Evolutionary conservation across 2,329 filamentous ascomycete species (phyloP), one percentile per base, ranked within the genome.

Genomic region (Fusarium sp.): DNA sequence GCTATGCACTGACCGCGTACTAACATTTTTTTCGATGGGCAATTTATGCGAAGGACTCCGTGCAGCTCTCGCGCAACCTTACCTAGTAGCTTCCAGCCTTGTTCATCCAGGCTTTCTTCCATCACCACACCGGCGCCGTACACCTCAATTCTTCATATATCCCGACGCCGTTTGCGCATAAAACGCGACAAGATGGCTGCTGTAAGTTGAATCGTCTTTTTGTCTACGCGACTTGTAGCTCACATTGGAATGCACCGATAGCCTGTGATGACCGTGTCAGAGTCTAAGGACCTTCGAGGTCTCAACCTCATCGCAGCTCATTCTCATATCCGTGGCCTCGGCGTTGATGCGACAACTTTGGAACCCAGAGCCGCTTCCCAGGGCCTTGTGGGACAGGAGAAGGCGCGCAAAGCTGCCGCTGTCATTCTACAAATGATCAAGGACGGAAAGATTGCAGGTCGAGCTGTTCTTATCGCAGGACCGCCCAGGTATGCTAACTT

Each of bases 371-470:
- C 88, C 29, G 87, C 92, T 49, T 97, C 95, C 16, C 96, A 99
- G 81, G 96, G 96, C 37, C 89, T 99, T 7, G 95, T 99, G 11
- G 96, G 96, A 47, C 96, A 99, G 83, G 91, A 97, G 77, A 97
- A 97, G 85, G 96, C 96, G 60, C 91, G 96, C 65, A 98, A 98
- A 82, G 96, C 96, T 12, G 96, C 96, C 5, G 96, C 95, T 2
- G 92, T 99, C 51, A 97, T 99, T 76, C 84, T 99, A 67, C 94
- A 97, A 84, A 99, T 99, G 96, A 97, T 97, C 76, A 98, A 97
- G 83, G 94, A 98, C 78, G 95, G 95, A 77, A 98, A 98, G 86
- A 98, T 99, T 83, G 96, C 96, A 63, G 96, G 96, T 56, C 90
- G 95, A 77, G 96, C 96, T 34, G 93, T 98, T 32, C 85, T 99